Evolutionary conservation across 208 protist genomes (phyloP).

Genomic region (Trypanosoma mega): DNA sequence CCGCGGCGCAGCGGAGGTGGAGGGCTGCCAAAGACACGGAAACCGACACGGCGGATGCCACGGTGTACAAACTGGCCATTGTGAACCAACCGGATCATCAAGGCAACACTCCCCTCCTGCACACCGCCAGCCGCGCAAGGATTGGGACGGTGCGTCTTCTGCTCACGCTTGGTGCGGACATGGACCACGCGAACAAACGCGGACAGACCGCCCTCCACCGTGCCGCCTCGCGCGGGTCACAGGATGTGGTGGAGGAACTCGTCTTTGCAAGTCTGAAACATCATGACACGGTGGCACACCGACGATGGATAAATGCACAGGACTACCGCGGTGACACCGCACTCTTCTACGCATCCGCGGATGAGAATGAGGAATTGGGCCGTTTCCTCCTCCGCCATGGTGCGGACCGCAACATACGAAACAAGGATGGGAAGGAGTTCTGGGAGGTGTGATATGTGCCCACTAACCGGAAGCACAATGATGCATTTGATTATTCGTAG

Average conservation of each 20-base stretch:
- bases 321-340: slow-evolving; percentile 83
- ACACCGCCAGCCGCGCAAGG: slow-evolving; percentile 63
- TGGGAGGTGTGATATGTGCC: slow-evolving; percentile 73
- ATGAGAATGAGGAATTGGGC: slow-evolving; percentile 91
- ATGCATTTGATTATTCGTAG: slow-evolving; percentile 11
- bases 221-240: slow-evolving; percentile 58
- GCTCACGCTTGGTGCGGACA: slow-evolving; percentile 60
- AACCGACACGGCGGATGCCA: neutral
- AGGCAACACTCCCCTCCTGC: slow-evolving; percentile 74
- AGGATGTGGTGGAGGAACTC: slow-evolving; percentile 81
- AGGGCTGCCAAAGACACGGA: neutral
- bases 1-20: slow-evolving; percentile 23
- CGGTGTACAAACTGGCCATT: slow-evolving; percentile 18
- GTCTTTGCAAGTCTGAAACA: slow-evolving; percentile 50
- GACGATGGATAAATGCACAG: slow-evolving; percentile 80
- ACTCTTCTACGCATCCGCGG: slow-evolving; percentile 90
- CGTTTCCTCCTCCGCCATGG: slow-evolving; percentile 79
- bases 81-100: slow-evolving; percentile 50
- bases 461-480: slow-evolving; percentile 1
- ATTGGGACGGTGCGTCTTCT: slow-evolving; percentile 54
- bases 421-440: slow-evolving; percentile 89
- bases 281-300: slow-evolving; percentile 41
- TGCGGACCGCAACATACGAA: slow-evolving; percentile 72
- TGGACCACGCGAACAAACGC: slow-evolving; percentile 61
- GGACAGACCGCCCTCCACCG: slow-evolving; percentile 86